Evolutionary conservation across 2,329 filamentous ascomycete genomes (phyloP).

Genomic region (Albophoma yamanashiensis): DNA sequence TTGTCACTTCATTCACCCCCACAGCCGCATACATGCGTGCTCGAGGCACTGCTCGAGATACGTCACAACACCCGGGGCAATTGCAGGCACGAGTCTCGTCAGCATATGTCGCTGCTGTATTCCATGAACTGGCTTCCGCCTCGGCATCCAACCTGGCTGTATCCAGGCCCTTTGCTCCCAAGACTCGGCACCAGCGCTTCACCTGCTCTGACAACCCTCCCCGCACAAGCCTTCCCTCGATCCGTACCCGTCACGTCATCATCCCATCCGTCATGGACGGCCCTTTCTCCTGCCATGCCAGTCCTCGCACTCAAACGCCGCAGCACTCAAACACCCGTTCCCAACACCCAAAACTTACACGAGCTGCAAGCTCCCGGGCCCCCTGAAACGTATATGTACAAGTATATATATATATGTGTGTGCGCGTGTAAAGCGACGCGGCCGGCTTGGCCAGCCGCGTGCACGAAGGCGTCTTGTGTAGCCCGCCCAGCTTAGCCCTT

Average conservation of each 20-base stretch:
- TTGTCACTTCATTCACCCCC: neutral
- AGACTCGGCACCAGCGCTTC: neutral
- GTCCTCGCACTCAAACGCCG: conserved; percentile 1
- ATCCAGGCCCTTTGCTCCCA: neutral
- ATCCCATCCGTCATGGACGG: neutral
- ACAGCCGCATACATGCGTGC: neutral
- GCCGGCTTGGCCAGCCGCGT: neutral
- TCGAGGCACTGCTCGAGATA: neutral
- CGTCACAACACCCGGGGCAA: neutral
- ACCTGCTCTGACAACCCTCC: neutral
- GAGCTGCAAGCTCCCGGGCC: conserved; percentile 1
- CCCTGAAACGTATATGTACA: conserved; percentile 3
- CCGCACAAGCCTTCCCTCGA: neutral
- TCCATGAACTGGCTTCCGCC: neutral
- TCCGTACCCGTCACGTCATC: neutral
- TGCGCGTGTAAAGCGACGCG: neutral
- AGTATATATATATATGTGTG: conserved; percentile 1
- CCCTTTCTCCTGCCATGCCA: neutral
- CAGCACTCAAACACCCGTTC: conserved; percentile 2
- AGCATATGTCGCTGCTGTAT: neutral
- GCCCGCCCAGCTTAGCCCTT: neutral
- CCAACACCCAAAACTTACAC: conserved; percentile 4
- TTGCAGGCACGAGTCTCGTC: too few relatives aligned
- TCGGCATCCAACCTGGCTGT: neutral
- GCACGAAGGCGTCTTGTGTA: neutral